A percentile compares a stretch with the other conserved stretches of the same genome.
Conservation (phyloP, 805 yeast genomes). For the Pichia kluyveri region DNA sequence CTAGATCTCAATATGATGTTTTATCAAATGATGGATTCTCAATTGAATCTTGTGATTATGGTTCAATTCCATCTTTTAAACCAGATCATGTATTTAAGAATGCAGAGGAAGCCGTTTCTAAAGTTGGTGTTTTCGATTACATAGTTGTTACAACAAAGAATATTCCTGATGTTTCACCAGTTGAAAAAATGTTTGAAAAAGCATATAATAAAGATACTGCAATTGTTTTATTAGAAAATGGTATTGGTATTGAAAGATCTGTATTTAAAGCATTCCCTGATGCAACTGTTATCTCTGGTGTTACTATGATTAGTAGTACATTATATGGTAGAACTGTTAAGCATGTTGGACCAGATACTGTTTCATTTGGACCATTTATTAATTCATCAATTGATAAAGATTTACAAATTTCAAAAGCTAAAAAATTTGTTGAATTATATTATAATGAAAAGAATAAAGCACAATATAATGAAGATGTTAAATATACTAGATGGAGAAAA, state of each 20-base stretch:
- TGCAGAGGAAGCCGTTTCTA: slow-evolving; percentile 37
- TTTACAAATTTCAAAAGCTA: slow-evolving; percentile 23
- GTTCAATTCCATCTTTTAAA: slow-evolving; percentile 41
- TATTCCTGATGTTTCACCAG: slow-evolving; percentile 50
- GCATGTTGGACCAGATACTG: slow-evolving; percentile 28
- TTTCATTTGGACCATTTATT: slow-evolving; percentile 29
- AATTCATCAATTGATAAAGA: slow-evolving; percentile 21
- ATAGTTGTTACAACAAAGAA: slow-evolving; percentile 55
- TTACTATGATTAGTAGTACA: slow-evolving; percentile 29
- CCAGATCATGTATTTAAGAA: slow-evolving; percentile 37
- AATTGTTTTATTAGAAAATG: slow-evolving; percentile 32
- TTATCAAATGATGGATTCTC: slow-evolving; percentile 46
- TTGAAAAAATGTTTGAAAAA: slow-evolving; percentile 28
- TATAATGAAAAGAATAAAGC: slow-evolving; percentile 23
- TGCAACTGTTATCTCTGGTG: slow-evolving; percentile 31
- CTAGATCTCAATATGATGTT: slow-evolving; percentile 54
- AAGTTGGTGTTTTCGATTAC: slow-evolving; percentile 39
- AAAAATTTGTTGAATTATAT: slow-evolving; percentile 27
- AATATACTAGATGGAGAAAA: slow-evolving; percentile 37
- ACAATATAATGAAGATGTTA: slow-evolving; percentile 27
- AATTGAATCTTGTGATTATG: slow-evolving; percentile 56
- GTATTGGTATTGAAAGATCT: slow-evolving; percentile 30
- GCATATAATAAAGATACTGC: slow-evolving; percentile 23
- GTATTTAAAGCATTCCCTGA: slow-evolving; percentile 26
- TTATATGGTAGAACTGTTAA: slow-evolving; percentile 23